Percentiles rank a stretch among this genome's conserved stretches.
phyloP scores from a whole-genome alignment of 1,139 yeast genomes.

The Chernovozyma aurita region DNA sequence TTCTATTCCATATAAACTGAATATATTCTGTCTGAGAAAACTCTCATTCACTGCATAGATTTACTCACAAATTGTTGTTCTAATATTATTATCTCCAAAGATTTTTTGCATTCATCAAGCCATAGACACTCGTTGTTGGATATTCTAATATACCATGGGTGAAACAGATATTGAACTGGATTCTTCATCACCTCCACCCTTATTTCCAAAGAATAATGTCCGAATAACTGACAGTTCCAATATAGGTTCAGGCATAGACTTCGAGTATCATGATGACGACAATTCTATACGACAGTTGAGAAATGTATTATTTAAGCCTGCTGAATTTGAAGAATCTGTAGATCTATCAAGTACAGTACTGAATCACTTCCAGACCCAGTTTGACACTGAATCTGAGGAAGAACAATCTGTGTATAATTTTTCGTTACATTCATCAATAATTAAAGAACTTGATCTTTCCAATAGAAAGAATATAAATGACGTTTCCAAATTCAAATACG shows the following conservation, averaged over 20 bases:
- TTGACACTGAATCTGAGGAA: constrained; percentile 15
- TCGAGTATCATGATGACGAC: constrained; percentile 3
- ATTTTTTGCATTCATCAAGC: no score
- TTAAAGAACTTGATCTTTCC: constrained; percentile 18
- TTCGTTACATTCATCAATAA: constrained; percentile 25
- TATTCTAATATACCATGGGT: background rate
- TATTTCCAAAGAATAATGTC: constrained; percentile 8
- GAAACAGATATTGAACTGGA: constrained; percentile 1
- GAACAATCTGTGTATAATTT: constrained; percentile 9
- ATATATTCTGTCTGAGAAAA: no score
- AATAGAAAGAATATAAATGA: constrained; percentile 10
- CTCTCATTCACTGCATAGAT: no score
- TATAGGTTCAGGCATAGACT: background rate
- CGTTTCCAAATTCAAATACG: constrained; percentile 25
- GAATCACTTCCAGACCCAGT: constrained; percentile 12
- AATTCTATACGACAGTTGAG: constrained; percentile 14
- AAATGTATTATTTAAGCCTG: constrained; percentile 9
- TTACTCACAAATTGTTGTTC: no score
- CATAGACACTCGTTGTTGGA: no score
- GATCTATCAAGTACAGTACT: constrained; percentile 9
- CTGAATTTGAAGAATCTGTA: constrained; percentile 5
- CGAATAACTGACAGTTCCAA: background rate
- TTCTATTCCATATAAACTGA: no score
- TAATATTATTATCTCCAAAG: no score
- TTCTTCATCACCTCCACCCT: constrained; percentile 1